Evolutionary conservation across 768 basidiomycete genomes (phyloP), one percentile per base, ranked within the genome.

Genomic region (Cystofilobasidium bisporidii): DNA sequence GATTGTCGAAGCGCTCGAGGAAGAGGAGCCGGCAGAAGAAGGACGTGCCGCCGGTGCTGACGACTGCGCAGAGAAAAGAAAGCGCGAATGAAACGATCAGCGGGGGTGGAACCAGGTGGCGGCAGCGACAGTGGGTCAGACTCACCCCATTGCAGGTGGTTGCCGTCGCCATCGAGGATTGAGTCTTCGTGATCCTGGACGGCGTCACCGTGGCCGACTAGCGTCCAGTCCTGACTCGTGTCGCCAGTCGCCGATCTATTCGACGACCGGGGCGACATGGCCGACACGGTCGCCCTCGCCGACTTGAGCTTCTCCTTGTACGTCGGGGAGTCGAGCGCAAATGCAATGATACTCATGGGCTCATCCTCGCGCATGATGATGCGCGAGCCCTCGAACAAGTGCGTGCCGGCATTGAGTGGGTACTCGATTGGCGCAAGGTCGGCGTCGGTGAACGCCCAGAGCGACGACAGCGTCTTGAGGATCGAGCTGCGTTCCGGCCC

Each of bases 301-400:
- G 30, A 18, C 30, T 74, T 70, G 71, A 77, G 71, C 58, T 75
- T 76, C 58, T 78, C 78, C 14, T 72, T 67, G 63, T 79, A 79
- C n/a, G 73, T 75, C 45, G 76, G 77, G 10, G 78, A 78, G 72
- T 75, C 77, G 59, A 99, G 78, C 8, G 91, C 90, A 65, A 97
- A 85, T 10, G 96, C 93, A 71, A 98, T 92, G 73, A 98, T 96
- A 22, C 94, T 97, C 0, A 93, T 96, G 2, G 94, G 96, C 74
- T 99, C 96, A 75, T 97, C 92, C 24, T 91, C 91, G 24, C 94
- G 83, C 24, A 99, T 87, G 61, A 97, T 86, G 84, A 98, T 93
- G 2, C 87, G 86, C 20, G 90, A 91, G 74, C 94, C 93, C 43
- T 89, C 83, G 79, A 96, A 97, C 58, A 98, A 87, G 74, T 98